Conservation (phyloP, 345 rosid genomes). For the Orychophragmus violaceus region DNA sequence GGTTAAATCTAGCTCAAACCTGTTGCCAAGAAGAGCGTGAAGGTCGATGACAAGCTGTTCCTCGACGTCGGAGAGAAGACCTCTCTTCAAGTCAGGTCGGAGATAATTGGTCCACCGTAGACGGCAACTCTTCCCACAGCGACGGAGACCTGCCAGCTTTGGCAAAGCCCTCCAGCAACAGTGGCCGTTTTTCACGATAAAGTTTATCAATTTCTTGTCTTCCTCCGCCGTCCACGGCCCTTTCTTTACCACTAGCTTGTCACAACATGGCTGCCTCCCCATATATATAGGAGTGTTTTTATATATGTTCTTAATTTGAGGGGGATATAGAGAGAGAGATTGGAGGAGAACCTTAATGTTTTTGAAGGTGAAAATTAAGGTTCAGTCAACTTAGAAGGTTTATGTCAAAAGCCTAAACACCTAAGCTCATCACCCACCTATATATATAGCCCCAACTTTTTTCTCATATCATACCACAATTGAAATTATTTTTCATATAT, state of each 20-base stretch:
- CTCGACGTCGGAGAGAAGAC: conserved; percentile 58
- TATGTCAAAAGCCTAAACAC: conserved; percentile 15
- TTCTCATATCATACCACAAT: neutral
- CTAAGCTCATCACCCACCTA: conserved; percentile 36
- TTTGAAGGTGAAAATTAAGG: neutral
- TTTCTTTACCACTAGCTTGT: conserved; percentile 64
- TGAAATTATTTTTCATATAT: neutral
- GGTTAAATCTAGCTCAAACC: conserved; percentile 25
- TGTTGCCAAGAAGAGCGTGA: conserved; percentile 62
- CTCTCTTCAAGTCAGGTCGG: conserved; percentile 70
- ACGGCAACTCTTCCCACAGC: conserved; percentile 77
- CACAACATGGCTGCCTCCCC: conserved; percentile 61
- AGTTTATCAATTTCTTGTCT: conserved; percentile 58
- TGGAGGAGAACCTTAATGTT: neutral
- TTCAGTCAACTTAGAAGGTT: neutral
- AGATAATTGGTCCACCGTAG: conserved; percentile 81
- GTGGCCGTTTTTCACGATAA: conserved; percentile 53
- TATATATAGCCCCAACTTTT: conserved; percentile 1
- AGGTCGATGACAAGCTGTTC: conserved; percentile 63
- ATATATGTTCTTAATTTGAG: neutral
- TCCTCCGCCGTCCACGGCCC: conserved; percentile 81
- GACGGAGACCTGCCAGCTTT: conserved; percentile 68
- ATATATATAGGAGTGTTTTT: neutral
- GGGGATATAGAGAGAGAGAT: neutral
- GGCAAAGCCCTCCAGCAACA: conserved; percentile 78